Percentiles rank a stretch among this genome's conserved stretches.
phyloP scores from a whole-genome alignment of 345 rosid species.

The Excoecaria cochinchinensis region DNA sequence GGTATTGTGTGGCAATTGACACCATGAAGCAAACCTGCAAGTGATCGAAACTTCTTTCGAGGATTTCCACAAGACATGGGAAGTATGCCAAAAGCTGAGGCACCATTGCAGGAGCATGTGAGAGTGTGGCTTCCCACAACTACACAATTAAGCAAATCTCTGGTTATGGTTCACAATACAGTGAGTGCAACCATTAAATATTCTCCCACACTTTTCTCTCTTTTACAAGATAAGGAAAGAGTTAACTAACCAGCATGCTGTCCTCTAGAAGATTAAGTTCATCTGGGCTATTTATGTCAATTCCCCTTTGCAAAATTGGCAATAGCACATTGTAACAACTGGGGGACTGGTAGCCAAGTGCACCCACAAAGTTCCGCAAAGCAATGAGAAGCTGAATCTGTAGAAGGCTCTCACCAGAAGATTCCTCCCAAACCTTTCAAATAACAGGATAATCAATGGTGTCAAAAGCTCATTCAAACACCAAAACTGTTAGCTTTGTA shows the following conservation, averaged over 20 bases:
- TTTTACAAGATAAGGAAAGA: neutral
- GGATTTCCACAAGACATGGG: conserved; percentile 70
- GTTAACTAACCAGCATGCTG: conserved; percentile 73
- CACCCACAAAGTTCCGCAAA: conserved; percentile 79
- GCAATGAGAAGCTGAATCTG: conserved; percentile 98
- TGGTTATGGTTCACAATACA: conserved; percentile 18
- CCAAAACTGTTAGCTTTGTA: neutral
- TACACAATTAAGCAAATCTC: conserved; percentile 39
- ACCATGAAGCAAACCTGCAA: conserved; percentile 60
- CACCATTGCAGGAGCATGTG: conserved; percentile 86
- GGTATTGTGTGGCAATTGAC: neutral
- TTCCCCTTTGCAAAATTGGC: conserved; percentile 85
- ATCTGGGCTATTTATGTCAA: conserved; percentile 84
- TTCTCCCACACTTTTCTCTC: neutral
- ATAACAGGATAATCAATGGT: conserved; percentile 2
- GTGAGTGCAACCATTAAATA: conserved; percentile 13
- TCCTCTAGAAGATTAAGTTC: conserved; percentile 93
- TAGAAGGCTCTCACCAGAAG: conserved; percentile 92
- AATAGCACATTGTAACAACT: conserved; percentile 68
- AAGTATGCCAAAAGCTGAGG: conserved; percentile 78
- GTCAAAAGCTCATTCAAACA: neutral
- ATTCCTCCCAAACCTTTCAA: conserved; percentile 91
- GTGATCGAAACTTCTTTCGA: conserved; percentile 92
- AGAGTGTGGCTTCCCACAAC: conserved; percentile 95
- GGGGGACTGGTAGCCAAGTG: conserved; percentile 86